Evolutionary conservation across 176 grass and related monocot genomes (phyloP), one percentile per base, ranked within the genome.

Genomic region (Avena eriantha): DNA sequence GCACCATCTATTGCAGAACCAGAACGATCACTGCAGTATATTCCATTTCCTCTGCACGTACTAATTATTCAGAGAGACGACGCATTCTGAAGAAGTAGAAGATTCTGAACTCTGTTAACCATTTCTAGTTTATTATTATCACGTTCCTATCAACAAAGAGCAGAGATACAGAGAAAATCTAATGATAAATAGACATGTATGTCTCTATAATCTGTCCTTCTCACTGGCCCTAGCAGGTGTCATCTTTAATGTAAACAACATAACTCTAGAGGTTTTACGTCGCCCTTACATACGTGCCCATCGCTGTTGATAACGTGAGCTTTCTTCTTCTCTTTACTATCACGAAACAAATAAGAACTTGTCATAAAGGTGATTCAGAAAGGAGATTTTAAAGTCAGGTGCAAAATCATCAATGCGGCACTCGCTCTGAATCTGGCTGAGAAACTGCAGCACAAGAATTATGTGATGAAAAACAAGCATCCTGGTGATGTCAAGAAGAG

Each of bases 261-360:
- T 50, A 8, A 19, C 34, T 68, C 60, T 26, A 22, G 45, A 66
- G 79, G 47, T 76, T 34, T 81, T 50, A 54, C 18, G 18, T 1
- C 74, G 49, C 17, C 8, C 29, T 48, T 16, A 29, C 29, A 29
- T 29, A 29, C 9, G 43, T 81, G 23, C 16, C 47, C 26, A 15
- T 82, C 31, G 46, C 47, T 82, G 63, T 82, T 68, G 18, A 69
- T 54, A 65, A 81, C 43, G 14, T 51, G 45, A 77, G 61, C 26
- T 0, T 81, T 7, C n/a, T 46, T 49, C 59, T 48, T 18, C 41
- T 65, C 3, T 63, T 26, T 31, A 19, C 8, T 23, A 5, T 21
- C 2, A 14, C 2, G 13, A 29, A 53, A 21, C 18, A 51, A 68
- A 12, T 11, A 54, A 15, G n/a, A 81, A 67, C 24, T 34, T 7